Conservation (phyloP, 1,139 yeast genomes). For the Pichia sp. region DNA sequence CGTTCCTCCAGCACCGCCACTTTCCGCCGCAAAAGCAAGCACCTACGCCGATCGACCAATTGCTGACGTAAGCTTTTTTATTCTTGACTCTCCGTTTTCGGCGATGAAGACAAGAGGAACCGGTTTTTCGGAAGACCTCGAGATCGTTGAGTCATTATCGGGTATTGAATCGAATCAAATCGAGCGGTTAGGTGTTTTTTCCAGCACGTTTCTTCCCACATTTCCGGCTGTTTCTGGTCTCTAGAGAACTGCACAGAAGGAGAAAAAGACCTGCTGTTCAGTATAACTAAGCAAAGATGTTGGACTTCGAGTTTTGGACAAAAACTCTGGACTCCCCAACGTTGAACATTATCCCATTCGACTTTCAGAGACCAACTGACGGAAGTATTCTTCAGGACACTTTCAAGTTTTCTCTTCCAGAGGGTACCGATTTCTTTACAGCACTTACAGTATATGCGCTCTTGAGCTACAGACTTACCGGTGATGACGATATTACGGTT, state of each 20-base stretch:
- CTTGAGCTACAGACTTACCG: slow-evolving; percentile 74
- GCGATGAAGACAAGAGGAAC: not conserved
- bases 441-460: slow-evolving; percentile 70
- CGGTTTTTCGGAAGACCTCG: not conserved
- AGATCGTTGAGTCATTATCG: not conserved
- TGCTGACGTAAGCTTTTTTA: not conserved
- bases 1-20: not conserved
- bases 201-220: too few species aligned
- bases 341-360: slow-evolving; percentile 81
- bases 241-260: too few species aligned
- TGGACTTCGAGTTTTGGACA: slow-evolving; percentile 53
- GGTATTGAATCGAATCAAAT: too few species aligned
- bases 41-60: not conserved
- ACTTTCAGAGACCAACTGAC: slow-evolving; percentile 74
- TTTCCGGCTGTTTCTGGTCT: too few species aligned
- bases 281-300: slow-evolving; percentile 3
- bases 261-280: too few species aligned
- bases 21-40: not conserved
- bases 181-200: too few species aligned
- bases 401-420: slow-evolving; percentile 39
- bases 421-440: slow-evolving; percentile 39
- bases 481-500: slow-evolving; percentile 89
- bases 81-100: not conserved
- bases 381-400: slow-evolving; percentile 65
- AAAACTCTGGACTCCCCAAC: slow-evolving; percentile 73